A percentile compares a stretch with the other conserved stretches of the same genome.
These are phyloP conservation scores for Phytophthora quininea DNA, from an alignment of 352 stramenopile species.

Conservation along the genomic window DNA sequence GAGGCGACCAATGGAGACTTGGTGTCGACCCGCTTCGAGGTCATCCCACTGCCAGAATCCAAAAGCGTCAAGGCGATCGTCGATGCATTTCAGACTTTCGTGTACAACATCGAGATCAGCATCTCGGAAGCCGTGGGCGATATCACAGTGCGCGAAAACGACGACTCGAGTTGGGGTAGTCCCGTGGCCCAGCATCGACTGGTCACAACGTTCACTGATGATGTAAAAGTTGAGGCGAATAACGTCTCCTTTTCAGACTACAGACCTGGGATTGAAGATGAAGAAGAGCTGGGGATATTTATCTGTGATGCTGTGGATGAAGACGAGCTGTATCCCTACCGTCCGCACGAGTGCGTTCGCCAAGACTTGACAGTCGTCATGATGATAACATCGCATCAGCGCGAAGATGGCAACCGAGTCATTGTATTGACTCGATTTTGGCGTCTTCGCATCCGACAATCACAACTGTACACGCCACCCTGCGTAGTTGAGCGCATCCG, in stretches of 20 bases:
- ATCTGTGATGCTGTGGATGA: slow-evolving; percentile 41
- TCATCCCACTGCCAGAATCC: slow-evolving; percentile 39
- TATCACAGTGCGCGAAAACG: slow-evolving; percentile 50
- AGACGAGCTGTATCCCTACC: slow-evolving; percentile 52
- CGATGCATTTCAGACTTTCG: slow-evolving; percentile 38
- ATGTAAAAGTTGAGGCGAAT: slow-evolving; percentile 36
- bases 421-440: slow-evolving; percentile 33
- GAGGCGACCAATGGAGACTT: slow-evolving; percentile 32
- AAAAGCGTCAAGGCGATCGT: slow-evolving; percentile 29
- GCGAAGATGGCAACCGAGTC: slow-evolving; percentile 3
- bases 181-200: slow-evolving; percentile 36
- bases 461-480: slow-evolving; percentile 13
- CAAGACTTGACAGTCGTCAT: slow-evolving; percentile 38
- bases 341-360: slow-evolving; percentile 30
- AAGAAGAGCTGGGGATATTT: slow-evolving; percentile 24
- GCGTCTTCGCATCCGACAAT: slow-evolving; percentile 23
- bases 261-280: neutral
- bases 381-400: slow-evolving; percentile 9
- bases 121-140: slow-evolving; percentile 41
- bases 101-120: slow-evolving; percentile 46
- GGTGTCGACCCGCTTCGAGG: slow-evolving; percentile 35
- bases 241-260: slow-evolving; percentile 39
- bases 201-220: slow-evolving; percentile 30
- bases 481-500: slow-evolving; percentile 22
- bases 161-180: slow-evolving; percentile 25